Evolutionary conservation across 306 rosid species (phyloP).

Genomic region (Prunus mira): DNA sequence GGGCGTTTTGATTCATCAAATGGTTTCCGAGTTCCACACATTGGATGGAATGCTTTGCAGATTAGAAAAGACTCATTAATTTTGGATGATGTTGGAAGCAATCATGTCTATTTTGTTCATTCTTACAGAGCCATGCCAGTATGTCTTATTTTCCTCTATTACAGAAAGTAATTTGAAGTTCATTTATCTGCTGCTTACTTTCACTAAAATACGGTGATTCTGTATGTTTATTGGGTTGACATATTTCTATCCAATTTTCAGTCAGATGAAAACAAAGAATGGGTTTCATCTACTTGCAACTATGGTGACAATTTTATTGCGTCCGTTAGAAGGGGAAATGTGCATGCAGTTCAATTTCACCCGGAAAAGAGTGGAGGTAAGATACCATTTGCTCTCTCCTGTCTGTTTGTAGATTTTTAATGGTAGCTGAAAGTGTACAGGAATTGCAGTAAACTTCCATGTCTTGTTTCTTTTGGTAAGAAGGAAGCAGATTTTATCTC

Average conservation of each 20-base stretch:
- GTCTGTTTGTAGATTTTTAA: not conserved
- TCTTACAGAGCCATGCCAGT: slow-evolving; percentile 92
- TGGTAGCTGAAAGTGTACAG: slow-evolving; percentile 1
- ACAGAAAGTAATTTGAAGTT: not conserved
- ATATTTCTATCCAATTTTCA: slow-evolving; percentile 20
- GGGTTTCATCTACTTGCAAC: slow-evolving; percentile 88
- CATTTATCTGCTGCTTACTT: not conserved
- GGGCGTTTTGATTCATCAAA: slow-evolving; percentile 89
- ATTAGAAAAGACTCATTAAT: slow-evolving; percentile 58
- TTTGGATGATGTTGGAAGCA: slow-evolving; percentile 78
- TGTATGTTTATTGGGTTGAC: slow-evolving; percentile 17
- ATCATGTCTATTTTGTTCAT: slow-evolving; percentile 88
- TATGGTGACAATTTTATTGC: slow-evolving; percentile 89
- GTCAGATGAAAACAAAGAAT: slow-evolving; percentile 86
- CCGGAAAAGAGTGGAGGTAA: slow-evolving; percentile 98
- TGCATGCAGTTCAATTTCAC: slow-evolving; percentile 97
- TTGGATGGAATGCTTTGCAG: slow-evolving; percentile 96
- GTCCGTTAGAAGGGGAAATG: slow-evolving; percentile 83
- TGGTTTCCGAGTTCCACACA: slow-evolving; percentile 89
- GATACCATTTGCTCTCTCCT: slow-evolving; percentile 29
- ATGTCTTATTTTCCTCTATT: slow-evolving; percentile 29
- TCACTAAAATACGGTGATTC: slow-evolving; percentile 4
- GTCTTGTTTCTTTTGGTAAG: not conserved
- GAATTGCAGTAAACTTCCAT: not conserved
- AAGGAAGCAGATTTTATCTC: not conserved